Conservation (phyloP, 768 basidiomycete species). For the Russula virescens region DNA sequence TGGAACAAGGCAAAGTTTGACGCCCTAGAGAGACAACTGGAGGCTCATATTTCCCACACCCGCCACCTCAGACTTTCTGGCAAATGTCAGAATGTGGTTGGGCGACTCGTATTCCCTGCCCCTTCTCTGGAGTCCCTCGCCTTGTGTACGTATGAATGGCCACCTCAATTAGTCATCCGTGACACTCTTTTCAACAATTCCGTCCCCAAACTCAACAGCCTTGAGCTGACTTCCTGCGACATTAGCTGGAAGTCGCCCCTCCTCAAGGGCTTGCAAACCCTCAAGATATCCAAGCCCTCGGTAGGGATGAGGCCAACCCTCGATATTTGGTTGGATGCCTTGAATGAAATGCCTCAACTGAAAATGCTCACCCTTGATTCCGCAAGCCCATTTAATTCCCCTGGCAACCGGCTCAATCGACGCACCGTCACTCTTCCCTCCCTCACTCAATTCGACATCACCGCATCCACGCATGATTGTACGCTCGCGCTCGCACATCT, state of each 20-base stretch:
- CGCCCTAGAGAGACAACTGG: neutral
- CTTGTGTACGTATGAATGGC: neutral
- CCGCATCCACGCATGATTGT: neutral
- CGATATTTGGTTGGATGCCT: constrained; percentile 11
- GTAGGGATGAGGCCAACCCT: neutral
- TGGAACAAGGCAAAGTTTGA: neutral
- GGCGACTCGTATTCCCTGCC: neutral
- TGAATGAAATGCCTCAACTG: constrained; percentile 10
- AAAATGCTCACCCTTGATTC: constrained; percentile 1
- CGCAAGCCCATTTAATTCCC: neutral
- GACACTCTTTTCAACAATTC: neutral
- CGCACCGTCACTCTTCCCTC: neutral
- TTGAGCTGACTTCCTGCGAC: neutral
- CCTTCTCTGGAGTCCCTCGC: neutral
- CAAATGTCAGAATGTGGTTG: neutral
- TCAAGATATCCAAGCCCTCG: neutral
- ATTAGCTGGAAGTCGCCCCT: constrained; percentile 4
- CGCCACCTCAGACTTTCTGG: neutral
- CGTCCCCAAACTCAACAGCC: neutral
- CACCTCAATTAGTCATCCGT: neutral
- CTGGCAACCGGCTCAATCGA: neutral
- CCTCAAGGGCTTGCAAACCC: neutral
- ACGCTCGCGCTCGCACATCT: constrained; percentile 7
- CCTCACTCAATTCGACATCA: neutral
- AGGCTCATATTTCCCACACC: neutral